These are phyloP conservation scores for Ilex paraguariensis DNA, from an alignment of 305 asterid genomes.

Conservation along the genomic window DNA sequence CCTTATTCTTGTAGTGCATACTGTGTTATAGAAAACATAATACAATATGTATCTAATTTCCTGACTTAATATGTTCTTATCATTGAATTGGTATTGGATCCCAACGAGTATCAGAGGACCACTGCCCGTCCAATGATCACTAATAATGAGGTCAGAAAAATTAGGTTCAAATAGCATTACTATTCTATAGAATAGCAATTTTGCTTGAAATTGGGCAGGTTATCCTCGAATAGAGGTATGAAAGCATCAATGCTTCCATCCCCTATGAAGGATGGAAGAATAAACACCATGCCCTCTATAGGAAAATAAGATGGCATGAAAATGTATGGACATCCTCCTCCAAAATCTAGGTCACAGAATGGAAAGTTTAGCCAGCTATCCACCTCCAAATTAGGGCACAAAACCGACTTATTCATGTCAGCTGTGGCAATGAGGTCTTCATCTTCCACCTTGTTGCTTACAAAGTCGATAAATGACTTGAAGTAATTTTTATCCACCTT, in stretches of 20 bases:
- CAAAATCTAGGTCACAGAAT: not conserved
- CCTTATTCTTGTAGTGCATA: no score
- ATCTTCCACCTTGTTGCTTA: not conserved
- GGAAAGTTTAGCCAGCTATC: slow-evolving; percentile 54
- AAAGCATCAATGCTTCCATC: not conserved
- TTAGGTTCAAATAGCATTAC: not conserved
- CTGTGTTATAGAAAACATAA: not conserved
- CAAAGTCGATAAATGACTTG: not conserved
- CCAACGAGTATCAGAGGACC: no score
- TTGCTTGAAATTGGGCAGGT: not conserved
- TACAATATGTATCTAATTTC: not conserved
- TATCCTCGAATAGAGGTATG: not conserved
- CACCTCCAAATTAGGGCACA: slow-evolving; percentile 19
- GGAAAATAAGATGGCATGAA: not conserved
- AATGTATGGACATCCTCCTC: not conserved
- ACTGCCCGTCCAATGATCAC: no score
- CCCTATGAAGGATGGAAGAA: not conserved
- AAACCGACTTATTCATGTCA: slow-evolving; percentile 43
- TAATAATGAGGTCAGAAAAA: not conserved
- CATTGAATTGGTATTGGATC: not conserved
- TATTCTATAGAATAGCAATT: not conserved
- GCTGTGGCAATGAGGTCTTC: slow-evolving; percentile 32
- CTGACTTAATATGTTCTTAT: not conserved
- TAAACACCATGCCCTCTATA: not conserved
- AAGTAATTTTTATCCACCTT: not conserved